A percentile compares a stretch with the other conserved stretches of the same genome.
Evolutionary conservation across 139 green algal genomes (phyloP).

Genomic region (Trebouxia sp.): DNA sequence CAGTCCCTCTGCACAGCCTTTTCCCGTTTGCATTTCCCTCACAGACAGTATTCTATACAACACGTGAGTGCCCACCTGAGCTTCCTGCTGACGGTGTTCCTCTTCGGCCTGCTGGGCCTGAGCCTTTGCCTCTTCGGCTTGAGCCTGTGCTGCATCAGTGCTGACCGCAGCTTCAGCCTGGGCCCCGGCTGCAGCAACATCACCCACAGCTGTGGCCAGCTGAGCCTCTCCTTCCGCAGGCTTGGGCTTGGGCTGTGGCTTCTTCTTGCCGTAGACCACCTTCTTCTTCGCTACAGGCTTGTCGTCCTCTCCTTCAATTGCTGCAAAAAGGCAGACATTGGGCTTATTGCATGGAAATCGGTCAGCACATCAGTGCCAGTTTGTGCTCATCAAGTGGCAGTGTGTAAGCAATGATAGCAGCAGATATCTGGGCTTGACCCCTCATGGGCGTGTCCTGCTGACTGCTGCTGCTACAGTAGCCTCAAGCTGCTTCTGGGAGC

Average conservation of each 20-base stretch:
- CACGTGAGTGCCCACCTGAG: neutral
- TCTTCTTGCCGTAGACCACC: slow-evolving; percentile 68
- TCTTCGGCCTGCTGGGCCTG: slow-evolving; percentile 10
- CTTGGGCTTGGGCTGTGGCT: slow-evolving; percentile 49
- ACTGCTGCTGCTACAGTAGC: too few relatives aligned
- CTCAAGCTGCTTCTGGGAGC: too few relatives aligned
- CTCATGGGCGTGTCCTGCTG: too few relatives aligned
- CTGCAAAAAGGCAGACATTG: too few relatives aligned
- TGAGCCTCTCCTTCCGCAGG: slow-evolving; percentile 28
- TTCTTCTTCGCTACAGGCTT: slow-evolving; percentile 60
- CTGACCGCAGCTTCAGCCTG: slow-evolving; percentile 7
- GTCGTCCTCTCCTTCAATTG: slow-evolving; percentile 27
- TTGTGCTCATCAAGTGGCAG: neutral
- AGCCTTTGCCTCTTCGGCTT: slow-evolving; percentile 13
- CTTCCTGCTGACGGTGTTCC: neutral
- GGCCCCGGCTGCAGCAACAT: slow-evolving; percentile 27
- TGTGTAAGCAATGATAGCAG: neutral
- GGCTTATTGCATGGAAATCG: neutral
- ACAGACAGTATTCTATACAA: too few relatives aligned
- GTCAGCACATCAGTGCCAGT: too few relatives aligned
- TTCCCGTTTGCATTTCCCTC: too few relatives aligned
- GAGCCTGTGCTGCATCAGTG: slow-evolving; percentile 21
- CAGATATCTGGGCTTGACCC: too few relatives aligned
- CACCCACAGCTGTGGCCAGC: neutral
- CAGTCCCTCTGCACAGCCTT: too few relatives aligned